phyloP scores from a whole-genome alignment of 2,329 filamentous ascomycete genomes.

The Rugonectria rugulosa region DNA sequence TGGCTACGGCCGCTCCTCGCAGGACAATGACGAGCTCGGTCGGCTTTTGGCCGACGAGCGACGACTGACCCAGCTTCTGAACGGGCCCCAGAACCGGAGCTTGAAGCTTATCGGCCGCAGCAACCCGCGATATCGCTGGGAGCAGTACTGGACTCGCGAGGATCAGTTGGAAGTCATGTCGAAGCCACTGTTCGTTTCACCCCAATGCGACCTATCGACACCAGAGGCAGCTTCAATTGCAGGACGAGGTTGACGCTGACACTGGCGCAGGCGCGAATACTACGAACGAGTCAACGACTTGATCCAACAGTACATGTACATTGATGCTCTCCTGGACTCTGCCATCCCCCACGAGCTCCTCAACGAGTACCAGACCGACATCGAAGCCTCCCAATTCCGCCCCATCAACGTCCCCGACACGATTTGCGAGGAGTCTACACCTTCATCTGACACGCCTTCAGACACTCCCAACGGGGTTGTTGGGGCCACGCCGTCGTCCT shows the following conservation, averaged over 20 bases:
- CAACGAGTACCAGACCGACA: slow-evolving; percentile 79
- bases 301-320: slow-evolving; percentile 92
- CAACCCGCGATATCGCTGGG: slow-evolving; percentile 87
- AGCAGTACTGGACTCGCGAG: slow-evolving; percentile 84
- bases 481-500: slow-evolving; percentile 35
- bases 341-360: slow-evolving; percentile 91
- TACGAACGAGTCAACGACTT: slow-evolving; percentile 90
- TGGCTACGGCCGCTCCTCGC: slow-evolving; percentile 31
- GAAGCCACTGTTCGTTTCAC: slow-evolving; percentile 66
- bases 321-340: slow-evolving; percentile 88
- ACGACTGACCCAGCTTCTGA: slow-evolving; percentile 65
- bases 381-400: slow-evolving; percentile 62
- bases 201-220: too few species aligned
- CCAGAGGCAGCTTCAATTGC: too few species aligned
- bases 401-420: slow-evolving; percentile 72
- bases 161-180: slow-evolving; percentile 76
- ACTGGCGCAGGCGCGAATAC: slow-evolving; percentile 71
- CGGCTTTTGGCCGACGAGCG: slow-evolving; percentile 62
- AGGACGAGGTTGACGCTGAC: slow-evolving; percentile 13
- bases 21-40: slow-evolving; percentile 54
- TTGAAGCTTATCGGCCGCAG: slow-evolving; percentile 88
- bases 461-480: slow-evolving; percentile 26
- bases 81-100: slow-evolving; percentile 78
- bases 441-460: slow-evolving; percentile 41
- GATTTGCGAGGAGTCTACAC: slow-evolving; percentile 72